These are phyloP conservation scores for Santalum album DNA, from an alignment of 164 flowering plant species.

Conservation along the genomic window DNA sequence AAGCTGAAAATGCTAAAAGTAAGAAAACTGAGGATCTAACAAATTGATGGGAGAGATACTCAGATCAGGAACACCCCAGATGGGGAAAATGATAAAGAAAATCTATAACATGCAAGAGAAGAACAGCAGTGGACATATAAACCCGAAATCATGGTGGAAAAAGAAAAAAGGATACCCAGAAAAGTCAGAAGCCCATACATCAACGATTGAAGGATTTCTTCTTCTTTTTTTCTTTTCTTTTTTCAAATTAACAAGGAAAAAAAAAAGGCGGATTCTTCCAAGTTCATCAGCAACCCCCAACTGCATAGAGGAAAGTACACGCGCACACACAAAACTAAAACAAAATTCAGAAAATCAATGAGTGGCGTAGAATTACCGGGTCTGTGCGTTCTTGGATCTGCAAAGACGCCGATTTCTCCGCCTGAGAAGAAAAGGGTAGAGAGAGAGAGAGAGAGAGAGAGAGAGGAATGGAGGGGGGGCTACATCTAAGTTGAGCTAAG, in stretches of 20 bases:
- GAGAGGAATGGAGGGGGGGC: background rate
- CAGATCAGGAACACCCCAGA: background rate
- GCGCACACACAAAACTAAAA: background rate
- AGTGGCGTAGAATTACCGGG: background rate
- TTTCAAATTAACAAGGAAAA: background rate
- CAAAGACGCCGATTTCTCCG: conserved; percentile 14
- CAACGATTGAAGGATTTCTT: no score
- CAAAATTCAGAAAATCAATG: background rate
- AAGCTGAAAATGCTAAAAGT: background rate
- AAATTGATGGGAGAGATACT: no score
- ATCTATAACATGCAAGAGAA: background rate
- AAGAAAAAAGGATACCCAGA: no score
- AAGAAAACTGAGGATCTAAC: no score
- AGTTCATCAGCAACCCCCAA: background rate
- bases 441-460: background rate
- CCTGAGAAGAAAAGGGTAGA: conserved; percentile 2
- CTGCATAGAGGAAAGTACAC: background rate
- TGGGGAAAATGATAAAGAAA: background rate
- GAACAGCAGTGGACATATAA: background rate
- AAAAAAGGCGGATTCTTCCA: background rate
- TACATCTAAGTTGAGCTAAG: conserved; percentile 1
- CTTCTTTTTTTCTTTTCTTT: no score
- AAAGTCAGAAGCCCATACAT: no score
- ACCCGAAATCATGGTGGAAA: no score
- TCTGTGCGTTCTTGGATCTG: conserved; percentile 11